phyloP scores from a whole-genome alignment of 768 basidiomycete genomes.

The Boletus vermiculosoides region DNA sequence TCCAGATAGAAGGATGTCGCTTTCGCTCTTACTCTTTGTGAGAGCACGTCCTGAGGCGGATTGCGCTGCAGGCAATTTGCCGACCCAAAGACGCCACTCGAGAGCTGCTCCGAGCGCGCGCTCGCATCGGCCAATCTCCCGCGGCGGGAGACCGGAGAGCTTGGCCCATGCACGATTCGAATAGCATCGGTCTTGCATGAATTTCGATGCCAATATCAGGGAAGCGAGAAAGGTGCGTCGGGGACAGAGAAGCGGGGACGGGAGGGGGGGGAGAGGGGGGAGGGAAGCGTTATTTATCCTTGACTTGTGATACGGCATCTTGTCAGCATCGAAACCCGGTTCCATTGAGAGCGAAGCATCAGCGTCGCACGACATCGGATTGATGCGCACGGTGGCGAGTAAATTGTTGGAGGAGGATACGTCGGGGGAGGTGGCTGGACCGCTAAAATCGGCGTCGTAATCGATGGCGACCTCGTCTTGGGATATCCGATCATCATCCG shows the following conservation, averaged over 20 bases:
- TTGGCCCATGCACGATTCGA: conserved; percentile 95
- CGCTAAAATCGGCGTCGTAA: conserved; percentile 37
- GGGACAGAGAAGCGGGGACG: conserved; percentile 83
- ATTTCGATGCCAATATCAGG: conserved; percentile 87
- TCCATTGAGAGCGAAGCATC: conserved; percentile 19
- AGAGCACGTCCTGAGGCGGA: conserved; percentile 40
- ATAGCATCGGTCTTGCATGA: conserved; percentile 90
- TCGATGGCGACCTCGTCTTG: conserved; percentile 44
- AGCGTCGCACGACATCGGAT: conserved; percentile 26
- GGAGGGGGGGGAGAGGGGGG: conserved; percentile 46
- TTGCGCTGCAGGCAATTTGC: conserved; percentile 51
- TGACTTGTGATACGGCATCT: conserved; percentile 10
- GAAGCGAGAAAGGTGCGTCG: conserved; percentile 86
- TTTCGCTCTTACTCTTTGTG: conserved; percentile 53
- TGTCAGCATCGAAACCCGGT: conserved; percentile 12
- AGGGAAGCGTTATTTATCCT: conserved; percentile 20
- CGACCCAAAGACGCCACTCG: conserved; percentile 92
- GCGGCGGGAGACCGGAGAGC: conserved; percentile 80
- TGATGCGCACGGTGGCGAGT: conserved; percentile 46
- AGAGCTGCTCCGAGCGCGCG: conserved; percentile 83
- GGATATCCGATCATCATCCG: conserved; percentile 42
- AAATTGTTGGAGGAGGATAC: conserved; percentile 22
- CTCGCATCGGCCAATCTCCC: conserved; percentile 88
- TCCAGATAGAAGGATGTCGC: conserved; percentile 26
- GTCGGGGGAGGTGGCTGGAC: conserved; percentile 8